These are phyloP conservation scores for Royoungia palumana DNA, from an alignment of 768 basidiomycete genomes.

Conservation along the genomic window DNA sequence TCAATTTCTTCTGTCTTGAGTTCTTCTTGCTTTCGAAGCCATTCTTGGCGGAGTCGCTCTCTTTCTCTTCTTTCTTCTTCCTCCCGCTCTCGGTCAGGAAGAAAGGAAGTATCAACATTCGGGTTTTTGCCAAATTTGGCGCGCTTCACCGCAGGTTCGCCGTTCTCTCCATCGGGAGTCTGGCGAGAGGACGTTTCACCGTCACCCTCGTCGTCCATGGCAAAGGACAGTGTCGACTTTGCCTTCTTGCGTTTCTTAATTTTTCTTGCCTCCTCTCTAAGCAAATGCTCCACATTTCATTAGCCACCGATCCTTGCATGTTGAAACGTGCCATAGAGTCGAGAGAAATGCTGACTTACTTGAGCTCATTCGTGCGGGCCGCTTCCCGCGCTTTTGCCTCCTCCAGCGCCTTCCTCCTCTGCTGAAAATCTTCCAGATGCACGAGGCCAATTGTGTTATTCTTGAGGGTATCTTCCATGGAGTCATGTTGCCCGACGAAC, in stretches of 20 bases:
- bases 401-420: conserved; percentile 81
- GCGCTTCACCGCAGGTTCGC: conserved; percentile 58
- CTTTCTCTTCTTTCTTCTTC: conserved; percentile 86
- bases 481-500: conserved; percentile 93
- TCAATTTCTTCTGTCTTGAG: conserved; percentile 78
- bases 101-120: conserved; percentile 93
- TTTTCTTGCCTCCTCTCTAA: conserved; percentile 85
- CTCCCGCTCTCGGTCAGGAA: conserved; percentile 97
- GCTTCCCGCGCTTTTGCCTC: conserved; percentile 90
- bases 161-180: conserved; percentile 35
- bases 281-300: conserved; percentile 76
- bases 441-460: conserved; percentile 90
- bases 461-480: conserved; percentile 91
- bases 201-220: conserved; percentile 67
- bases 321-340: background rate
- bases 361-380: conserved; percentile 76
- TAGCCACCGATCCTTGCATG: conserved; percentile 46
- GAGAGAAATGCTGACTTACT: conserved; percentile 56
- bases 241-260: conserved; percentile 91
- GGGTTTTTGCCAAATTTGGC: conserved; percentile 92
- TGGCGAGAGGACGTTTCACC: conserved; percentile 39
- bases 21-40: conserved; percentile 71
- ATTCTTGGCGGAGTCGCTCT: conserved; percentile 85
- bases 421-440: conserved; percentile 88
- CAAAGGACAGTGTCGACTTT: conserved; percentile 90